A percentile compares a stretch with the other conserved stretches of the same genome.
These are phyloP conservation scores for Orychophragmus violaceus DNA, from an alignment of 345 rosid genomes.

Conservation along the genomic window DNA sequence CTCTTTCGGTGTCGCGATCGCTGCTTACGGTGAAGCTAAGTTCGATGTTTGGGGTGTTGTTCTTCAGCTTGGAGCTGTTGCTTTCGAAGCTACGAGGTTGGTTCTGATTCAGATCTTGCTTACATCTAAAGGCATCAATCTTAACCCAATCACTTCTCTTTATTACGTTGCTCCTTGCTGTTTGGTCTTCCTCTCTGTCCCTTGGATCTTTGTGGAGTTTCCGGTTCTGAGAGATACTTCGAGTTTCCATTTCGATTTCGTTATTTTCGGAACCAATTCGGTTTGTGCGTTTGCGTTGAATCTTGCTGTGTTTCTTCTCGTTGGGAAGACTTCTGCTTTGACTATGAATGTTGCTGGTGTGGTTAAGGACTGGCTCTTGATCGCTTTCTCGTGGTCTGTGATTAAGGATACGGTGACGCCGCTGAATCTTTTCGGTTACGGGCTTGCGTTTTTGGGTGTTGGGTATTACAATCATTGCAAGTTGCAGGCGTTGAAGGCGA, in stretches of 20 bases:
- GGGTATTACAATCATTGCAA: slow-evolving; percentile 84
- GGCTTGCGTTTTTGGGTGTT: slow-evolving; percentile 83
- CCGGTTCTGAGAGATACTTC: slow-evolving; percentile 66
- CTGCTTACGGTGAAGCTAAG: slow-evolving; percentile 94
- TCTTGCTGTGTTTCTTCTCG: slow-evolving; percentile 88
- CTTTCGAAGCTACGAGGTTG: slow-evolving; percentile 82
- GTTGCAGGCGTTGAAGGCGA: slow-evolving; percentile 80
- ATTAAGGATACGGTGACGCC: slow-evolving; percentile 92
- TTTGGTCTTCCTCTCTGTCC: slow-evolving; percentile 59
- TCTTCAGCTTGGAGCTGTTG: slow-evolving; percentile 83
- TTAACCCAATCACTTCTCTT: slow-evolving; percentile 79
- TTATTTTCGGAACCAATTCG: slow-evolving; percentile 78
- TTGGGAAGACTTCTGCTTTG: slow-evolving; percentile 92
- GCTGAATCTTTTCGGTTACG: slow-evolving; percentile 73
- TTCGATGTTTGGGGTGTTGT: slow-evolving; percentile 77
- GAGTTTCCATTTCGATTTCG: slow-evolving; percentile 79
- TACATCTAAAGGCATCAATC: slow-evolving; percentile 69
- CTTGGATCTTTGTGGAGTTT: slow-evolving; percentile 87
- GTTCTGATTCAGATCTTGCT: slow-evolving; percentile 91
- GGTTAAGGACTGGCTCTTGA: too few relatives aligned
- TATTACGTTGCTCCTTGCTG: slow-evolving; percentile 93
- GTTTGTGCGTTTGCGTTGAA: slow-evolving; percentile 86
- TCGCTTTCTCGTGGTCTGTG: slow-evolving; percentile 94
- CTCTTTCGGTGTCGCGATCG: too few relatives aligned
- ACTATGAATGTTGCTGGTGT: slow-evolving; percentile 99